phyloP scores from a whole-genome alignment of 192 early-diverging fungal genomes.

The Geranomyces michiganensis region DNA sequence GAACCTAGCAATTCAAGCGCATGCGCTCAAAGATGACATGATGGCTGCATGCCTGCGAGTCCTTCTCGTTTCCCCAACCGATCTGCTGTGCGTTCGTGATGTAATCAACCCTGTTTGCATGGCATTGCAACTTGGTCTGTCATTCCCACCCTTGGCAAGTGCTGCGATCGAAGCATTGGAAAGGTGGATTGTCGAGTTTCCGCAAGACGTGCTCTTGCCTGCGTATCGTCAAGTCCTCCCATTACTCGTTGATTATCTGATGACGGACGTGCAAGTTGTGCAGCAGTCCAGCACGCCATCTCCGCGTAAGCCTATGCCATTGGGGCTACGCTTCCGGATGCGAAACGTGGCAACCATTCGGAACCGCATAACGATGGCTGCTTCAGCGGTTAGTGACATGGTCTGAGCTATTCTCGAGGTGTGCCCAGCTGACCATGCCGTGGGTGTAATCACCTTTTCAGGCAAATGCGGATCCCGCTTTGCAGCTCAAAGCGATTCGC shows the following conservation, averaged over 20 bases:
- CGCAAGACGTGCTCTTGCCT: conserved; percentile 23
- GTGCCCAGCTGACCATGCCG: too few species aligned
- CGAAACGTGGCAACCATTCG: neutral
- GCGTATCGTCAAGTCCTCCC: conserved; percentile 60
- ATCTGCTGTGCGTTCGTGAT: conserved; percentile 54
- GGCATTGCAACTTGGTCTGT: conserved; percentile 68
- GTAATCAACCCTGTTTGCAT: conserved; percentile 63
- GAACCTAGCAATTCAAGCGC: conserved; percentile 61
- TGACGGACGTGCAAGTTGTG: conserved; percentile 45
- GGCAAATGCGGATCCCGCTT: neutral
- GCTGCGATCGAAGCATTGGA: conserved; percentile 68
- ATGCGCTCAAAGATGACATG: conserved; percentile 77
- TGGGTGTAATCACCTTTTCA: too few species aligned
- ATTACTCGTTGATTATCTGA: conserved; percentile 66
- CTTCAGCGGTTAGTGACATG: neutral
- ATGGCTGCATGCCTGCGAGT: conserved; percentile 68
- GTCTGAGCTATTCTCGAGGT: too few species aligned
- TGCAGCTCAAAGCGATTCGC: conserved; percentile 58
- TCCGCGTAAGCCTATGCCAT: neutral
- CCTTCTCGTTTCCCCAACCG: conserved; percentile 62
- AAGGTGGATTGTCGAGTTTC: conserved; percentile 42
- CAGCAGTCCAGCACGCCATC: neutral
- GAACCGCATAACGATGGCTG: neutral
- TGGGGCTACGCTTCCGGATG: conserved; percentile 9
- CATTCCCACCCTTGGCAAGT: conserved; percentile 62